These are phyloP conservation scores for Rubroboletus pulcherrimus DNA, from an alignment of 768 basidiomycete genomes.

Conservation along the genomic window DNA sequence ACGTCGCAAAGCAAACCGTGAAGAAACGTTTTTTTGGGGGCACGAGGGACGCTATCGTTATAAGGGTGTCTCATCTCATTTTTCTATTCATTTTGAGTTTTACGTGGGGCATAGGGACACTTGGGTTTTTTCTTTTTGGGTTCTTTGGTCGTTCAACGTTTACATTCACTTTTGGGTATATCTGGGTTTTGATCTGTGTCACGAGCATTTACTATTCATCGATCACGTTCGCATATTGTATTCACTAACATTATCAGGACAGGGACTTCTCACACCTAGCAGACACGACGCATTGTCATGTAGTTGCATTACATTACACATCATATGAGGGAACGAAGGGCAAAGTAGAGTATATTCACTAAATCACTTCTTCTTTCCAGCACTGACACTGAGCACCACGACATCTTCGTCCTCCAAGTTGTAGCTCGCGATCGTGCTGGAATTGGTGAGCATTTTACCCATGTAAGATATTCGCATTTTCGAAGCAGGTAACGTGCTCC, in stretches of 20 bases:
- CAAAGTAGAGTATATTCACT: neutral
- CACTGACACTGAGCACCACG: constrained; percentile 72
- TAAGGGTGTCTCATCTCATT: neutral
- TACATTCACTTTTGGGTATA: constrained; percentile 8
- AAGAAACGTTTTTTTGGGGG: constrained; percentile 26
- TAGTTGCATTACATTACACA: constrained; percentile 7
- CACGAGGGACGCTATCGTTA: constrained; percentile 17
- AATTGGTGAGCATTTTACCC: constrained; percentile 86
- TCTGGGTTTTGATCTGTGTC: neutral
- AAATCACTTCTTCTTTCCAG: constrained; percentile 65
- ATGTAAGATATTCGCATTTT: constrained; percentile 75
- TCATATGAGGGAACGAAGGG: constrained; percentile 5
- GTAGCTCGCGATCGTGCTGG: constrained; percentile 76
- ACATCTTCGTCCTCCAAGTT: constrained; percentile 92
- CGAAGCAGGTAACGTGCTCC: constrained; percentile 75
- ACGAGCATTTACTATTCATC: constrained; percentile 8
- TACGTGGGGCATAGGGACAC: constrained; percentile 9
- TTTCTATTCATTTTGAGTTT: constrained; percentile 18
- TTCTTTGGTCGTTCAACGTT: neutral
- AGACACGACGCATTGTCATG: constrained; percentile 16
- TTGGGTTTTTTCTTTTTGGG: constrained; percentile 1
- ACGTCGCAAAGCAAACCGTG: constrained; percentile 17
- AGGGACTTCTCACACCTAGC: constrained; percentile 1
- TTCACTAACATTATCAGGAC: constrained; percentile 18
- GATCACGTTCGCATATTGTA: constrained; percentile 15